Percentiles rank a stretch among this genome's conserved stretches.
Evolutionary conservation across 768 basidiomycete species (phyloP).

Genomic region (Cantharellus cinnabarinus): DNA sequence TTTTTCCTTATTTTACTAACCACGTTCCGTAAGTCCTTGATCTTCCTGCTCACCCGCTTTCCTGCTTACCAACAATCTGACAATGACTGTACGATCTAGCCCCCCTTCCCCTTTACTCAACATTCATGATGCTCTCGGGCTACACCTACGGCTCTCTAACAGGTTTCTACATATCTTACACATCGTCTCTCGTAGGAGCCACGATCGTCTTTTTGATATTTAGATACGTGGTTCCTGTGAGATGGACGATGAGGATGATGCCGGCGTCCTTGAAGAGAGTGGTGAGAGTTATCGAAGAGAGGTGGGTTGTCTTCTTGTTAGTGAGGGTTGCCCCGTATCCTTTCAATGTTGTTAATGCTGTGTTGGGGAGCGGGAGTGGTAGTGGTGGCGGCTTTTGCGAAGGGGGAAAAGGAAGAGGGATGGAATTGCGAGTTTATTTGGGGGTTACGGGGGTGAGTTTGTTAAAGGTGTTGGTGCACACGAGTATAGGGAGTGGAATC

Average conservation of each 20-base stretch:
- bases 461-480: slow-evolving; percentile 82
- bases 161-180: slow-evolving; percentile 73
- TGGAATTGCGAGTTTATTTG: slow-evolving; percentile 53
- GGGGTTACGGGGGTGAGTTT: slow-evolving; percentile 64
- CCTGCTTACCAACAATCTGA: slow-evolving; percentile 7
- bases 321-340: slow-evolving; percentile 32
- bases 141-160: slow-evolving; percentile 63
- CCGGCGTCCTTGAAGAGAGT: slow-evolving; percentile 57
- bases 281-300: slow-evolving; percentile 70
- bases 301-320: slow-evolving; percentile 73
- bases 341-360: slow-evolving; percentile 81
- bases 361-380: slow-evolving; percentile 71
- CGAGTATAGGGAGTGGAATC: slow-evolving; percentile 67
- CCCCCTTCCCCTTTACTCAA: slow-evolving; percentile 81
- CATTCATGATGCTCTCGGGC: slow-evolving; percentile 76
- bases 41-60: neutral
- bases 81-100: slow-evolving; percentile 27
- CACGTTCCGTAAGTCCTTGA: slow-evolving; percentile 49
- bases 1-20: slow-evolving; percentile 71
- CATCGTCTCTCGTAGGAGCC: slow-evolving; percentile 68
- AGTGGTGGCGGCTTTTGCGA: slow-evolving; percentile 8
- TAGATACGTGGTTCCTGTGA: slow-evolving; percentile 28
- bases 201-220: slow-evolving; percentile 73
- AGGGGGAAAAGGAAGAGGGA: slow-evolving; percentile 14
- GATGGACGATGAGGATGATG: slow-evolving; percentile 52